Percentiles rank a stretch among this genome's conserved stretches.
Conservation (phyloP, 1,284 basidiomycete species). For the Ustilago shanxiensis region DNA sequence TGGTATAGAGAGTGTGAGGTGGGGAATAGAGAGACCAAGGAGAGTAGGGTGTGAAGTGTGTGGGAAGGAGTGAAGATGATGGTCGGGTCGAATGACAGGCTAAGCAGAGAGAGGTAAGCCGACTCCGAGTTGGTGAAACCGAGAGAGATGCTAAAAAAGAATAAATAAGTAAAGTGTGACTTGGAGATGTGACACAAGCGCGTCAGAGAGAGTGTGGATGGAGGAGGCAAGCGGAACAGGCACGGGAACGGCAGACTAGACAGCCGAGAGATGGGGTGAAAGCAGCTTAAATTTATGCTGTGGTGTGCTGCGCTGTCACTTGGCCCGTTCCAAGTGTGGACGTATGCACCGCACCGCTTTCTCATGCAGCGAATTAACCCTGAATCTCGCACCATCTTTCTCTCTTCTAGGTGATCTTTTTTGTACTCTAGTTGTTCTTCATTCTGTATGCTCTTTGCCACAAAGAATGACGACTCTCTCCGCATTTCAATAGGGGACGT, state of each 20-base stretch:
- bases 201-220: constrained; percentile 4
- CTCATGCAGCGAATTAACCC: background rate
- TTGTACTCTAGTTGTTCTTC: too few relatives aligned
- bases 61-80: background rate
- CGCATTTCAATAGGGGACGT: too few relatives aligned
- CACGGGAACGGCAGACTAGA: background rate
- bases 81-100: background rate
- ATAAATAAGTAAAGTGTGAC: too few relatives aligned
- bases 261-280: background rate
- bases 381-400: background rate
- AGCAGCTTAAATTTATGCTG: constrained; percentile 8
- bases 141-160: background rate
- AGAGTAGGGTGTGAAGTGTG: background rate
- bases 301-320: constrained; percentile 6
- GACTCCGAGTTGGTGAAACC: constrained; percentile 3
- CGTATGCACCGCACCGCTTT: background rate
- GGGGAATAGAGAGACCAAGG: background rate
- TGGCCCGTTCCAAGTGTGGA: background rate
- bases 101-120: background rate
- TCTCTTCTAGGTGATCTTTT: too few relatives aligned
- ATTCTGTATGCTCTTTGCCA: too few relatives aligned
- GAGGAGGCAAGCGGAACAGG: background rate
- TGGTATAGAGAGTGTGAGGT: background rate
- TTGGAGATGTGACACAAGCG: constrained; percentile 3
- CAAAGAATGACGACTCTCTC: too few relatives aligned